Percentiles rank a stretch among this genome's conserved stretches.
phyloP scores from a whole-genome alignment of 768 basidiomycete genomes.

The Tricholoma sp. region DNA sequence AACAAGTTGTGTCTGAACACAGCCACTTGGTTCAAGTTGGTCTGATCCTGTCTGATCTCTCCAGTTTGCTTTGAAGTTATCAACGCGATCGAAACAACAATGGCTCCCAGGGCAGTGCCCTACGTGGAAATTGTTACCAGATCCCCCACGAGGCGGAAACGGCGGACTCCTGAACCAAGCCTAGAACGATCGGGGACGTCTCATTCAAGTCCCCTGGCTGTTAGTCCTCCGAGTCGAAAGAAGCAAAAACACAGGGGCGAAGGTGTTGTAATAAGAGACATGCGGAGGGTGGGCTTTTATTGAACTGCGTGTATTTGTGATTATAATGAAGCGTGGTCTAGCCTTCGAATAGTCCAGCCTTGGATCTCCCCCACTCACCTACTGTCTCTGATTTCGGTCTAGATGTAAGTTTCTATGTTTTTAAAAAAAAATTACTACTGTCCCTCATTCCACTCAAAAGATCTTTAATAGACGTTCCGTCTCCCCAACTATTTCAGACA shows the following conservation, averaged over 20 bases:
- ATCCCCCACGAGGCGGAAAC: neutral
- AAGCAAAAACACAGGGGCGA: constrained; percentile 7
- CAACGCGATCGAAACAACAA: neutral
- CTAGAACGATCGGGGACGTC: neutral
- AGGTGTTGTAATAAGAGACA: neutral
- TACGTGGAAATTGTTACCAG: constrained; percentile 18
- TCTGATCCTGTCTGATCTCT: constrained; percentile 28
- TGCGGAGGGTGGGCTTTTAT: neutral
- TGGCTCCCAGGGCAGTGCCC: constrained; percentile 11
- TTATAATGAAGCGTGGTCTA: neutral
- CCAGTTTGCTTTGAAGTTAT: neutral
- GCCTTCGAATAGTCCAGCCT: neutral
- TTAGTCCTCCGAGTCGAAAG: constrained; percentile 8
- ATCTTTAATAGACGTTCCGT: neutral
- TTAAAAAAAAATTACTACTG: no score
- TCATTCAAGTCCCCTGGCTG: neutral
- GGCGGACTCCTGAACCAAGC: neutral
- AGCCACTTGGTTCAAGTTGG: no score
- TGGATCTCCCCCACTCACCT: constrained; percentile 7
- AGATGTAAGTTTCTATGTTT: constrained; percentile 2
- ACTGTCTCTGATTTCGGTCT: constrained; percentile 13
- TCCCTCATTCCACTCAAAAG: neutral
- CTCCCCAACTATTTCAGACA: constrained; percentile 22
- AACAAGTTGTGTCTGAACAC: constrained; percentile 7
- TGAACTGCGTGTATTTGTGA: neutral